Evolutionary conservation across 2,329 filamentous ascomycete species (phyloP).

Genomic region (Aphanocladium album): DNA sequence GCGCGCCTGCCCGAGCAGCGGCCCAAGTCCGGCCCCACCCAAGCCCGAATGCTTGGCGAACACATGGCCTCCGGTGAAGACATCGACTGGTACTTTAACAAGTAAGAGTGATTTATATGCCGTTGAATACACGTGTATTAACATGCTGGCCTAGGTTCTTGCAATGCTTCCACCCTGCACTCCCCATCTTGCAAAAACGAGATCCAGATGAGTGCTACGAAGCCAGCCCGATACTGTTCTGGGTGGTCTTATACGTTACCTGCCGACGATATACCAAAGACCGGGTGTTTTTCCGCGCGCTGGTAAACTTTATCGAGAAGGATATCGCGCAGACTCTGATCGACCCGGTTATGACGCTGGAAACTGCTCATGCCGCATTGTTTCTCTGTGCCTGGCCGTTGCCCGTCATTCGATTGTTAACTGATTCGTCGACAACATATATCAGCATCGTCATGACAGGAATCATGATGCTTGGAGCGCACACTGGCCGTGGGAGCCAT

Average conservation of each 20-base stretch:
- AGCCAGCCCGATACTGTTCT: conserved; percentile 45
- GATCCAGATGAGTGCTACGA: conserved; percentile 49
- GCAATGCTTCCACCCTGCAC: conserved; percentile 46
- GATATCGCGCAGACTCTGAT: conserved; percentile 42
- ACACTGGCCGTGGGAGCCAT: conserved; percentile 48
- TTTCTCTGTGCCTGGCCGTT: conserved; percentile 48
- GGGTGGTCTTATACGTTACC: conserved; percentile 48
- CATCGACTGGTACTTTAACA: conserved; percentile 52
- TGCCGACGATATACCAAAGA: conserved; percentile 45
- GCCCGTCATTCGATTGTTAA: conserved; percentile 45
- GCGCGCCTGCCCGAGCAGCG: conserved; percentile 16
- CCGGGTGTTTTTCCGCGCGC: conserved; percentile 35
- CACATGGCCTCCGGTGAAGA: conserved; percentile 47
- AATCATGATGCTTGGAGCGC: conserved; percentile 44
- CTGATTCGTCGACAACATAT: conserved; percentile 45
- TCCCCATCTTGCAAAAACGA: conserved; percentile 45
- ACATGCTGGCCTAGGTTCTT: conserved; percentile 38
- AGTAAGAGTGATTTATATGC: conserved; percentile 26
- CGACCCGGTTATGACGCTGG: conserved; percentile 38
- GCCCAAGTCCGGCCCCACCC: conserved; percentile 25
- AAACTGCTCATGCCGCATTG: conserved; percentile 48
- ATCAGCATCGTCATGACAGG: conserved; percentile 43
- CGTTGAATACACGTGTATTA: neutral
- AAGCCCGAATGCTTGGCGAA: conserved; percentile 42
- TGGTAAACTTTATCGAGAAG: conserved; percentile 41